Percentiles rank a stretch among this genome's conserved stretches.
Conservation (phyloP, 2,329 filamentous ascomycete species). For the Thelonectria rubi region DNA sequence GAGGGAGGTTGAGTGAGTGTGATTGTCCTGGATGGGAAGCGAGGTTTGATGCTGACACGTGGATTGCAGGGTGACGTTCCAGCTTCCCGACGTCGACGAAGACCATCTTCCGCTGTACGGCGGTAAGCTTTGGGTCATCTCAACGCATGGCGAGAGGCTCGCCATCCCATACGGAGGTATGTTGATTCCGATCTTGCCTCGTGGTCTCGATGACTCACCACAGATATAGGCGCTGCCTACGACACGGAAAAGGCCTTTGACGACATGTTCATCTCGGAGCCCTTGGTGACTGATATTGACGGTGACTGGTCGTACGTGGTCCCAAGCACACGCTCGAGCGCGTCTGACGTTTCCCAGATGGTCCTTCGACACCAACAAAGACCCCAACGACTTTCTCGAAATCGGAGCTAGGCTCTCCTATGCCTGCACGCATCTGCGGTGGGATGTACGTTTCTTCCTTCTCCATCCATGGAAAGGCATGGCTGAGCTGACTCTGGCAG, state of each 20-base stretch:
- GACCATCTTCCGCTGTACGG: constrained; percentile 54
- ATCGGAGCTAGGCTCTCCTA: constrained; percentile 44
- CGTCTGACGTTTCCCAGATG: constrained; percentile 40
- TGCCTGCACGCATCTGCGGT: constrained; percentile 47
- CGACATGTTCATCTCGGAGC: constrained; percentile 47
- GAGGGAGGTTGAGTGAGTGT: constrained; percentile 40
- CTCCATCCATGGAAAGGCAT: no score
- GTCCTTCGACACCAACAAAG: constrained; percentile 45
- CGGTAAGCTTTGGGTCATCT: constrained; percentile 54
- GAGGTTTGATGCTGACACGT: not conserved
- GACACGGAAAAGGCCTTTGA: constrained; percentile 52
- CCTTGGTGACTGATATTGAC: constrained; percentile 38
- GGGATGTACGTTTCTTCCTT: constrained; percentile 44
- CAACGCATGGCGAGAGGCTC: constrained; percentile 52
- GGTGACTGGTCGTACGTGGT: constrained; percentile 39
- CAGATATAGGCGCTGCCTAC: constrained; percentile 46
- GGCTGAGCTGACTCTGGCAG: constrained; percentile 26
- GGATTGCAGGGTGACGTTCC: constrained; percentile 42
- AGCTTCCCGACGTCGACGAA: constrained; percentile 44
- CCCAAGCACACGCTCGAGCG: not conserved
- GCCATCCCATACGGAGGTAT: constrained; percentile 54
- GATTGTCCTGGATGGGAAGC: not conserved
- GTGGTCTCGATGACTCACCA: not conserved
- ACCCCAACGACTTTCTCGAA: constrained; percentile 45
- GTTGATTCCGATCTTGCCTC: not conserved